Evolutionary conservation across 1,139 yeast genomes (phyloP), one percentile per base, ranked within the genome.

Genomic region (Pichia sp.): DNA sequence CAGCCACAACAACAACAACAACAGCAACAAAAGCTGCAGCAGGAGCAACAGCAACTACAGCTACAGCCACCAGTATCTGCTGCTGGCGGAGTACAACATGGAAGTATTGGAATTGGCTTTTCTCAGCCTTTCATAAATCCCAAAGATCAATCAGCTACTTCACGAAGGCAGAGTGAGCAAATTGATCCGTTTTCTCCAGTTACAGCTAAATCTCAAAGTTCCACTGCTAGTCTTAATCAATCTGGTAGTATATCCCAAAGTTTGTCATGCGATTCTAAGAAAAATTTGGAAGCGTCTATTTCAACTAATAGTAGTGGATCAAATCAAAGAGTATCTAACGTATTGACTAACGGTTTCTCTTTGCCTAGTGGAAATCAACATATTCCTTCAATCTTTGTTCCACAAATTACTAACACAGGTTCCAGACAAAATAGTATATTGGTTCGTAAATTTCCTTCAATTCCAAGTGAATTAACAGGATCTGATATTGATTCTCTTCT

Each of bases 91-190:
- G n/a, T n/a, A n/a, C 19, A 26, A 26, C 19, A n/a, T n/a, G n/a
- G n/a, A n/a, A n/a, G n/a, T n/a, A n/a, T n/a, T n/a, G n/a, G n/a
- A n/a, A 23, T 32, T 35, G 38, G 41, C 11, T 34, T 40, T 31
- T 12, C 3, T 23, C 46, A 43, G 28, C 44, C 42, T 3, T 41
- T 36, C 19, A 19, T 21, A 4, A 43, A 35, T 17, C 28, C 51
- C 2, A 41, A 31, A 17, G 60, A 59, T 36, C 59, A 52, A 30
- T 43, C 58, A 43, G 47, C 53, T 21, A 36, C 47, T 12, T 47
- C 45, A 18, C 56, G 72, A 44, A 55, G 72, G 38, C 69, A 67
- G 17, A 65, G 71, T 38, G 73, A 68, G 48, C 72, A 67, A 38
- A 43, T 68, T 35, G 73, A 69, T 39, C 69, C 72, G 2, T 69